Base-by-base conservation (phyloP, 345 rosid species). In the Orychophragmus violaceus region DNA sequence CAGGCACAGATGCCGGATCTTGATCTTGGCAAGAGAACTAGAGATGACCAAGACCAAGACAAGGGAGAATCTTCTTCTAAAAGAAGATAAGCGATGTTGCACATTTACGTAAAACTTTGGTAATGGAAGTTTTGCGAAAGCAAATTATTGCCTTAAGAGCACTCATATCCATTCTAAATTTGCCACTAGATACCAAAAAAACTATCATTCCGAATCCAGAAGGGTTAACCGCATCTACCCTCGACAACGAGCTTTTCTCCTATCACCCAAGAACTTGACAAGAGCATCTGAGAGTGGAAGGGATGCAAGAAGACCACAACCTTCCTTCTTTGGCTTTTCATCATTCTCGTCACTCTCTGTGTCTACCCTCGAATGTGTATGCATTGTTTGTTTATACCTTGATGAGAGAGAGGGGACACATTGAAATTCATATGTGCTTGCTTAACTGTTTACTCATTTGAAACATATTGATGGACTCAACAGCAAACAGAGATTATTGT, bases 231-330 rank as follows among this genome's bases (percentile, higher is more conserved):
- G 69, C 86, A 53, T 80, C 85, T 53, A 69, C 75, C 25, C 84
- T 74, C 33, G 83, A 77, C 63, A 84, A 76, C 49, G 69, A 75
- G 62, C 71, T n/a, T 78, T 82, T 84, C 89, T 41, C 82, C 87
- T n/a, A 16, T 84, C 80, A 37, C 82, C 89, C 44, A 86, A 61
- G 74, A 84, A 82, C 65, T 81, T 79, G 64, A 81, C 70, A 33
- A 87, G 75, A 46, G 83, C 82, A 62, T 75, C 83, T 46, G 89
- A 86, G 35, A 82, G 83, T 57, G 70, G 83, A 75, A 81, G 82
- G 27, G 86, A 84, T 42, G 76, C 73, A 70, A 83, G 82, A 71
- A 79, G 73, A 73, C 76, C 85, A 29, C 84, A 74, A 46, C 63
- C 62, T 72, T 83, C 82, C 52, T 51, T 81, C 84, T 82, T 85